phyloP scores from a whole-genome alignment of 2,329 filamentous ascomycete genomes.

The Aspergillus melleus region DNA sequence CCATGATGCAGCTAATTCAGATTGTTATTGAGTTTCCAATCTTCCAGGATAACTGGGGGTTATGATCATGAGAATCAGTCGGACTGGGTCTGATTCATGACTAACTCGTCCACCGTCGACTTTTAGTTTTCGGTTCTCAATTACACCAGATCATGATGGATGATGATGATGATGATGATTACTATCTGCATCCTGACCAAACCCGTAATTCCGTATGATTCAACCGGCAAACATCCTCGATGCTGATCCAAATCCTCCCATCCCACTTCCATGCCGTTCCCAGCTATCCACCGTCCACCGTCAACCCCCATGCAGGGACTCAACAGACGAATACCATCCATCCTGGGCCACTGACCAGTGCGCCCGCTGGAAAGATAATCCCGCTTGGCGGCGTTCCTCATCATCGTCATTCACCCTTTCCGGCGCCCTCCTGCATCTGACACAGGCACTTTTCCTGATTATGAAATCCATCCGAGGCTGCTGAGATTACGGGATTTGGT shows the following conservation, averaged over 20 bases:
- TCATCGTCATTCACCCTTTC: neutral
- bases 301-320: neutral
- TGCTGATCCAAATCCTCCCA: neutral
- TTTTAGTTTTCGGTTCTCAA: neutral
- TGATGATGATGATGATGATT: neutral
- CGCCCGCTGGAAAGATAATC: neutral
- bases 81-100: neutral
- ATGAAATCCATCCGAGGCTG: neutral
- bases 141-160: neutral
- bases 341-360: neutral
- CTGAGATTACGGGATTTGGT: neutral
- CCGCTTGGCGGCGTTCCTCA: neutral
- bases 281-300: too few species aligned
- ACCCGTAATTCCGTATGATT: neutral
- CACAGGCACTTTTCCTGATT: neutral
- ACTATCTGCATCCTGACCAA: neutral
- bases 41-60: neutral
- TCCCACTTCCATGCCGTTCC: neutral
- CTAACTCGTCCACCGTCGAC: neutral
- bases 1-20: neutral
- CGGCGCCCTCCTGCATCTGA: neutral
- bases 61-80: neutral
- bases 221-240: neutral
- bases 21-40: neutral
- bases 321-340: neutral